phyloP scores from a whole-genome alignment of 2,329 filamentous ascomycete genomes.

The Fusarium secorum region DNA sequence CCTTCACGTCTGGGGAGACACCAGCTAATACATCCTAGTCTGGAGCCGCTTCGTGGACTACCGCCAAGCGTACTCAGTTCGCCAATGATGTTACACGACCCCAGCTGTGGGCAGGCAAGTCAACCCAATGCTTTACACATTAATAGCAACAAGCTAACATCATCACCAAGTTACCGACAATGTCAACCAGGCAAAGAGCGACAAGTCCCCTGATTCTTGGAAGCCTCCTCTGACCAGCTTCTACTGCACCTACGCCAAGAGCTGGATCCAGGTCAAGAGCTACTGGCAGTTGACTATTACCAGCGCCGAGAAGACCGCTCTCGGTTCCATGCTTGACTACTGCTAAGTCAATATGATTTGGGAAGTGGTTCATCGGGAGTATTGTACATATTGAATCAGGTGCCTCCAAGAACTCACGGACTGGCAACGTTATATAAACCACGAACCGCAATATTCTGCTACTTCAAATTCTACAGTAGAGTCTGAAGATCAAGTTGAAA shows the following conservation, averaged over 20 bases:
- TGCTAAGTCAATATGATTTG: constrained; percentile 35
- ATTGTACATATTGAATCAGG: not conserved
- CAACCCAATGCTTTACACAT: not conserved
- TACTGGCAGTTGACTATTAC: constrained; percentile 75
- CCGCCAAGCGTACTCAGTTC: constrained; percentile 69
- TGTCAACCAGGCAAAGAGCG: constrained; percentile 78
- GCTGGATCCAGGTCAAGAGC: constrained; percentile 82
- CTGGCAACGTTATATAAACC: not conserved
- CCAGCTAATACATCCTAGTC: constrained; percentile 55
- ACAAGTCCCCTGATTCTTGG: constrained; percentile 77
- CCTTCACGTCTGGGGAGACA: not conserved
- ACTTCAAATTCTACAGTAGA: not conserved
- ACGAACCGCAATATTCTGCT: not conserved
- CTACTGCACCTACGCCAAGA: constrained; percentile 79
- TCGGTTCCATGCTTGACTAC: constrained; percentile 54
- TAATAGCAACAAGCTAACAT: not conserved
- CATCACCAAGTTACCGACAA: constrained; percentile 68
- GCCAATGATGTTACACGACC: constrained; percentile 81
- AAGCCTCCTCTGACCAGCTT: constrained; percentile 74
- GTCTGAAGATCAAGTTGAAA: not conserved
- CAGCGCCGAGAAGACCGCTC: constrained; percentile 72
- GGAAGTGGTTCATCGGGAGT: not conserved
- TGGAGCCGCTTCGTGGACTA: constrained; percentile 77
- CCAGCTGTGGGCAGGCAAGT: constrained; percentile 69
- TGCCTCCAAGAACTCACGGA: not conserved